Percentiles rank a stretch among this genome's conserved stretches.
phyloP scores from a whole-genome alignment of 2,329 filamentous ascomycete genomes.

The Aquanectria penicillioides region DNA sequence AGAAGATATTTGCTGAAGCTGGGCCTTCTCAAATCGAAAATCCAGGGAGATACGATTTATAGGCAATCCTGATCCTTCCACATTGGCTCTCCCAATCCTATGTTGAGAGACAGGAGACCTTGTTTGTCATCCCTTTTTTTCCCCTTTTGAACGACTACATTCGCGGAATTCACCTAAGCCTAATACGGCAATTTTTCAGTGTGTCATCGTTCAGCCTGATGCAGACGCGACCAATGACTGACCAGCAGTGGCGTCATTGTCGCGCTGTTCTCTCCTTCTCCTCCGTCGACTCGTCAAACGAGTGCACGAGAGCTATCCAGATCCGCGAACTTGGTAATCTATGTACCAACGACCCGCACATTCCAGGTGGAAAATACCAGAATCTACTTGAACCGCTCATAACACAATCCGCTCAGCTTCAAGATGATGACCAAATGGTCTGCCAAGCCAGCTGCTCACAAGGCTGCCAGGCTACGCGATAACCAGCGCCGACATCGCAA shows the following conservation, averaged over 20 bases:
- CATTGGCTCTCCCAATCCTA: not conserved
- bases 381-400: not conserved
- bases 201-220: constrained; percentile 17
- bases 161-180: not conserved
- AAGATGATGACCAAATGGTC: constrained; percentile 23
- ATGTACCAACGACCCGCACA: too few relatives aligned
- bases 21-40: not conserved
- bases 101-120: too few relatives aligned
- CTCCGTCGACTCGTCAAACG: not conserved
- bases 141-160: constrained; percentile 1
- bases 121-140: constrained; percentile 34
- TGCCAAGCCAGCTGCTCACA: constrained; percentile 36
- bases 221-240: constrained; percentile 31
- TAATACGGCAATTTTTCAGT: constrained; percentile 25
- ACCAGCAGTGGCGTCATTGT: not conserved
- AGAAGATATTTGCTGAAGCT: not conserved
- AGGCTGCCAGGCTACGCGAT: constrained; percentile 55
- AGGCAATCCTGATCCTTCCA: not conserved
- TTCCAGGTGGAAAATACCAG: not conserved
- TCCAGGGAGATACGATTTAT: not conserved
- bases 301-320: not conserved
- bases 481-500: constrained; percentile 63
- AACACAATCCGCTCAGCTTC: not conserved
- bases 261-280: not conserved
- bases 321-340: not conserved